These are phyloP conservation scores for Tephrocybe sp. DNA, from an alignment of 768 basidiomycete genomes.

Conservation along the genomic window DNA sequence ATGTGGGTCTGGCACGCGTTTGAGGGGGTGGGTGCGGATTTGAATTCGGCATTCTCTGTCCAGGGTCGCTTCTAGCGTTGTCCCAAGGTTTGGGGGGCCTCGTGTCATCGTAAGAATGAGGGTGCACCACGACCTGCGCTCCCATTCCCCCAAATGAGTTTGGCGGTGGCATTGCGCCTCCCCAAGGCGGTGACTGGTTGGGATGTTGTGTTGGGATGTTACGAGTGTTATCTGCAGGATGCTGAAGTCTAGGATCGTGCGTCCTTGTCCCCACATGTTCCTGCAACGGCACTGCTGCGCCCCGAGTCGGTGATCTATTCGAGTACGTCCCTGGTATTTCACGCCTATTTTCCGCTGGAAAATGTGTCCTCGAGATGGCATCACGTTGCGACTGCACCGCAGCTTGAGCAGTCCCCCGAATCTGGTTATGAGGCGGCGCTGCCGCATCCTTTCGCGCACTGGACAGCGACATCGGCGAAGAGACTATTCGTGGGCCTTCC, in stretches of 20 bases:
- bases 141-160: neutral
- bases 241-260: neutral
- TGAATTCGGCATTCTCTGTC: neutral
- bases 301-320: neutral
- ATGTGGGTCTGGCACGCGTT: conserved; percentile 9
- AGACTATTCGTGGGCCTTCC: conserved; percentile 30
- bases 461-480: conserved; percentile 37
- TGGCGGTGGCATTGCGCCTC: neutral
- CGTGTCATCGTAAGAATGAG: neutral
- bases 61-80: neutral
- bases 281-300: neutral
- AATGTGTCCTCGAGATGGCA: neutral
- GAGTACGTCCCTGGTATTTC: neutral
- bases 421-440: conserved; percentile 11
- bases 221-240: neutral
- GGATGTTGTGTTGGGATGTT: neutral
- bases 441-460: conserved; percentile 24
- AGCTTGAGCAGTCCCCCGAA: conserved; percentile 10
- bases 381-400: conserved; percentile 12
- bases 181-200: neutral
- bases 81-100: neutral
- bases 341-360: neutral
- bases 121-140: neutral
- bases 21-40: conserved; percentile 9
- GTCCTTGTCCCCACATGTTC: neutral